A percentile compares a stretch with the other conserved stretches of the same genome.
phyloP scores from a whole-genome alignment of 306 rosid genomes.

The Cucurbita maxima region DNA sequence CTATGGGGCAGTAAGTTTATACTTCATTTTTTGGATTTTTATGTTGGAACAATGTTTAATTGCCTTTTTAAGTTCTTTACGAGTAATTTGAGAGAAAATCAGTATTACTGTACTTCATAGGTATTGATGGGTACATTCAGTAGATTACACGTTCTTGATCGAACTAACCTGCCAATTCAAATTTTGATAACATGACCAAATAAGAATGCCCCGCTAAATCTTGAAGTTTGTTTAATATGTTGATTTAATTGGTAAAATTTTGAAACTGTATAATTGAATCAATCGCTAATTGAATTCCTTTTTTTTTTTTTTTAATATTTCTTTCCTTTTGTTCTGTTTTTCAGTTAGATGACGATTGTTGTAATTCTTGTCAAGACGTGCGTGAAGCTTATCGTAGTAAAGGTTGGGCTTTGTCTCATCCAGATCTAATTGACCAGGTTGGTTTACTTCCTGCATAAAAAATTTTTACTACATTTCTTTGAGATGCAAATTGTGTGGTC shows the following conservation, averaged over 20 bases:
- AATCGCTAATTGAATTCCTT: not conserved
- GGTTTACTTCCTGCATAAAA: not conserved
- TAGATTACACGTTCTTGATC: not conserved
- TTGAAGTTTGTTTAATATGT: not conserved
- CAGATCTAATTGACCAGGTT: conserved; percentile 85
- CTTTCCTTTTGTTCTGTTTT: conserved; percentile 1
- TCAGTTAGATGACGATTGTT: conserved; percentile 80
- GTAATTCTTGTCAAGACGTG: conserved; percentile 85
- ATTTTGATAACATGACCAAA: not conserved
- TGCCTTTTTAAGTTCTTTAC: not conserved
- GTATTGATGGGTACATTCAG: not conserved
- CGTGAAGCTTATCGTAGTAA: conserved; percentile 89
- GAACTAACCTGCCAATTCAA: not conserved
- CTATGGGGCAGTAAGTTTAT: conserved; percentile 79
- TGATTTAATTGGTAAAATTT: not conserved
- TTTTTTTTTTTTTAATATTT: not conserved
- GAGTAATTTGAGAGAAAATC: not conserved
- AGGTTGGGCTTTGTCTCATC: conserved; percentile 92
- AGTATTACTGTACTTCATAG: not conserved
- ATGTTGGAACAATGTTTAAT: not conserved
- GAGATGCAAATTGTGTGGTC: not conserved
- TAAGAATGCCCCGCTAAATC: not conserved
- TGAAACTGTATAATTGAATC: not conserved
- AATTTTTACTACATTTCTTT: not conserved
- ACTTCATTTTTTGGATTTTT: conserved; percentile 4